Evolutionary conservation across 192 early-diverging fungal genomes (phyloP).

Genomic region (Irineochytrium annulatum): DNA sequence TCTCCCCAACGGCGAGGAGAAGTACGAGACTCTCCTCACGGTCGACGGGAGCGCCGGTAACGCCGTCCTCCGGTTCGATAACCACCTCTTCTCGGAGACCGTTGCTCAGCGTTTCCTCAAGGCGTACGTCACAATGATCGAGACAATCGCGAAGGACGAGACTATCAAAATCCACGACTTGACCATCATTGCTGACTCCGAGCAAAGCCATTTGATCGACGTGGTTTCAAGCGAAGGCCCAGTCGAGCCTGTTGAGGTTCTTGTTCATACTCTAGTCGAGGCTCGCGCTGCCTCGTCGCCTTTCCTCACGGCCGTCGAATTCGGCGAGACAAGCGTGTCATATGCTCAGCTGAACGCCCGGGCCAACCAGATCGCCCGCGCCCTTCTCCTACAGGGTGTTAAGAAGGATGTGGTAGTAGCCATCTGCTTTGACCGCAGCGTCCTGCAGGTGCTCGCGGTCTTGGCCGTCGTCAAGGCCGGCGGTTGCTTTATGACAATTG

Average conservation of each 20-base stretch:
- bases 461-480: slow-evolving; percentile 18
- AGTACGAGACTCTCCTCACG: slow-evolving; percentile 1
- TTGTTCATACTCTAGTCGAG: slow-evolving; percentile 7
- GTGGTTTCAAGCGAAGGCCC: neutral
- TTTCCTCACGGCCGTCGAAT: neutral
- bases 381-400: neutral
- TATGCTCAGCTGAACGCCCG: slow-evolving; percentile 10
- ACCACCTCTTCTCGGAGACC: slow-evolving; percentile 8
- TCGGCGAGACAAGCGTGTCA: slow-evolving; percentile 10
- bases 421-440: slow-evolving; percentile 7
- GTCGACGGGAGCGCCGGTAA: neutral
- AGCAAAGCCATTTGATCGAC: neutral
- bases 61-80: slow-evolving; percentile 4
- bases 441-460: slow-evolving; percentile 5
- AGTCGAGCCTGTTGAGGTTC: neutral
- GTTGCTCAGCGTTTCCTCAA: slow-evolving; percentile 4
- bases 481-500: slow-evolving; percentile 10
- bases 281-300: neutral
- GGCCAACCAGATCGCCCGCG: slow-evolving; percentile 8
- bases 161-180: neutral
- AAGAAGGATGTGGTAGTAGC: slow-evolving; percentile 1
- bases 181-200: neutral
- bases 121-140: neutral
- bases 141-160: neutral
- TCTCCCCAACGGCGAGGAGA: slow-evolving; percentile 15